Evolutionary conservation across 2,329 filamentous ascomycete genomes (phyloP), one percentile per base, ranked within the genome.

Genomic region (Clarireedia sp.): DNA sequence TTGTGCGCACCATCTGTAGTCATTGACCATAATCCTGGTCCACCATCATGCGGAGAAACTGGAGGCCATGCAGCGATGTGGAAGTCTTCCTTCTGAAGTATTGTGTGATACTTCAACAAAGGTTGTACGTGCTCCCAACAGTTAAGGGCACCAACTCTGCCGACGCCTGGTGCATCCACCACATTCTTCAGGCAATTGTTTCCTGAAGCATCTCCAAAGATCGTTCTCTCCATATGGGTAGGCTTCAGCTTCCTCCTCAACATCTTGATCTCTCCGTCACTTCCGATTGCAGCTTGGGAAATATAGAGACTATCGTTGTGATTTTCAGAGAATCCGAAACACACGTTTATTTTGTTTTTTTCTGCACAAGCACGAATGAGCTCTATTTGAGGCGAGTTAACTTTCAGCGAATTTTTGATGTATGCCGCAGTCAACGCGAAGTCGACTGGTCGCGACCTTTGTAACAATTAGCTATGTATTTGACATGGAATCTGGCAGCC

Each of bases 1-100:
- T 3, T 8, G 5, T 36, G 37, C 29, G 26, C 77, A 56, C 62
- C 61, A 49, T 63, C 58, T 36, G 48, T 36, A 17, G 55, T 59
- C 54, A 64, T 59, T 23, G 50, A 57, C 60, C 62, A 64, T 16
- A 66, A 26, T 2, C 33, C 59, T 5, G 48, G 50, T 2, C 56
- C 58, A 36, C 73, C 76, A 0, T 77, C 76, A 53, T 82, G 78
- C 0, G 77, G 76, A 48, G 74, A 76, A 63, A 71, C 73, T 59
- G 70, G 73, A 10, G 71, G 79, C 75, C 80, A 83, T 16, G 77
- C 79, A 16, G 79, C 79, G 26, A 82, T 71, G 62, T 77, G 73
- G 16, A 81, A 72, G 62, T 79, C 74, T 62, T 79, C 78, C 19
- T 73, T 71, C 44, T 73, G 71, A 14, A 72, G 71, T 55, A 71